Evolutionary conservation across 2,329 filamentous ascomycete species (phyloP).

Genomic region (Parastagonospora avenae): DNA sequence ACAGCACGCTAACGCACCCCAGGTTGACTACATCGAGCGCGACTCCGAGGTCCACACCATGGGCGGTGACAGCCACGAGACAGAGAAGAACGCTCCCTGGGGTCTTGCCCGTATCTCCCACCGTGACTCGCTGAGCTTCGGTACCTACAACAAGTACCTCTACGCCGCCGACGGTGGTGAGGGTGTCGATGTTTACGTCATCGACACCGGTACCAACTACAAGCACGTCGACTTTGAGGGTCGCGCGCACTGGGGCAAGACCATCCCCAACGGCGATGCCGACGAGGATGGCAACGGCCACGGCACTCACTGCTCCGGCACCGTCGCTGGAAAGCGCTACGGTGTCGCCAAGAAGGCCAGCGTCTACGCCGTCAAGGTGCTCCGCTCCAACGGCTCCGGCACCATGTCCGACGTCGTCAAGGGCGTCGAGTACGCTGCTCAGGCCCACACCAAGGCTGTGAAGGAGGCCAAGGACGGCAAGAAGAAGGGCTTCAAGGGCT

Average conservation of each 20-base stretch:
- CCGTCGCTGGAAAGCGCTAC: constrained; percentile 97
- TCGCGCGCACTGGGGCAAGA: constrained; percentile 95
- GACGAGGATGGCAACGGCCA: constrained; percentile 97
- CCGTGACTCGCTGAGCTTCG: constrained; percentile 83
- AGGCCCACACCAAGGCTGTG: constrained; percentile 75
- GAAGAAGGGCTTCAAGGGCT: constrained; percentile 98
- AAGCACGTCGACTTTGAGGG: constrained; percentile 97
- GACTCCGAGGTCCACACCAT: constrained; percentile 91
- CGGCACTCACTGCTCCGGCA: constrained; percentile 98
- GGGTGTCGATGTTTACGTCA: constrained; percentile 98
- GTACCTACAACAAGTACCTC: constrained; percentile 97
- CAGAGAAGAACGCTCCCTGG: constrained; percentile 96
- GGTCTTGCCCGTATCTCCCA: constrained; percentile 98
- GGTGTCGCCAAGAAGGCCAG: constrained; percentile 99
- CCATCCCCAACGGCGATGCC: constrained; percentile 81
- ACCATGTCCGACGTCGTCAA: constrained; percentile 99
- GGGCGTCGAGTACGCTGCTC: constrained; percentile 93
- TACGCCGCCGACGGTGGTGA: constrained; percentile 89
- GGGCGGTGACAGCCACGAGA: constrained; percentile 57
- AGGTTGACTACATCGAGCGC: constrained; percentile 97
- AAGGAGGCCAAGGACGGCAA: constrained; percentile 83
- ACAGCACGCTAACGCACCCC: constrained; percentile 30
- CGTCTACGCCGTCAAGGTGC: constrained; percentile 96
- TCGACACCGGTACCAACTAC: constrained; percentile 94
- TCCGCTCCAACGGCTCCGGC: constrained; percentile 94